Conservation (phyloP, 306 rosid species). For the Inga leiocalycina region DNA sequence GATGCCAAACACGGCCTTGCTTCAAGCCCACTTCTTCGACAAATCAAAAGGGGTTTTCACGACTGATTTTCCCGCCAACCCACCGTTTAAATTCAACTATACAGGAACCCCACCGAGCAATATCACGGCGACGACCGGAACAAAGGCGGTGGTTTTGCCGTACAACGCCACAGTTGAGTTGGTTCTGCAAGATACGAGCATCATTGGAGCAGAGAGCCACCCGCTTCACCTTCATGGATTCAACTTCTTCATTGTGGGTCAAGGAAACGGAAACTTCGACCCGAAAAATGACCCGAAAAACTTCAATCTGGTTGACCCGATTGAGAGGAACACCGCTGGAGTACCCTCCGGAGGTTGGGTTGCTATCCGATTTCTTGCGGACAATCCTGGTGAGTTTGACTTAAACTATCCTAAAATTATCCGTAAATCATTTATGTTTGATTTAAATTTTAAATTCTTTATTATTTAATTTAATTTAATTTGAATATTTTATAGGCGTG, state of each 20-base stretch:
- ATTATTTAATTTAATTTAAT: background rate
- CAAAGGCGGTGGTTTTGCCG: constrained; percentile 56
- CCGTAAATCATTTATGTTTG: background rate
- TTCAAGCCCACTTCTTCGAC: constrained; percentile 75
- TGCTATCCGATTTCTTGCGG: constrained; percentile 67
- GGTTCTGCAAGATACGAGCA: constrained; percentile 71
- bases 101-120: constrained; percentile 70
- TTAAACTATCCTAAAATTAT: background rate
- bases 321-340: constrained; percentile 71
- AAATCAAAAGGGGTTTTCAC: constrained; percentile 59
- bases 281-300: constrained; percentile 58
- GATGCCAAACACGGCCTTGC: constrained; percentile 64
- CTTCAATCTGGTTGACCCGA: constrained; percentile 70
- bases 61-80: constrained; percentile 66
- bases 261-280: constrained; percentile 68
- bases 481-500: constrained; percentile 46
- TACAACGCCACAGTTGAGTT: constrained; percentile 65
- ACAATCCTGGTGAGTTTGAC: constrained; percentile 59
- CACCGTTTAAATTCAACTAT: constrained; percentile 65
- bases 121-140: constrained; percentile 50
- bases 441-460: background rate
- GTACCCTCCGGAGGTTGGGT: constrained; percentile 82
- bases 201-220: constrained; percentile 73
- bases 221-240: constrained; percentile 86
- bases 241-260: constrained; percentile 73